Percentiles rank a stretch among this genome's conserved stretches.
phyloP scores from a whole-genome alignment of 805 yeast genomes.

The Candida montana region DNA sequence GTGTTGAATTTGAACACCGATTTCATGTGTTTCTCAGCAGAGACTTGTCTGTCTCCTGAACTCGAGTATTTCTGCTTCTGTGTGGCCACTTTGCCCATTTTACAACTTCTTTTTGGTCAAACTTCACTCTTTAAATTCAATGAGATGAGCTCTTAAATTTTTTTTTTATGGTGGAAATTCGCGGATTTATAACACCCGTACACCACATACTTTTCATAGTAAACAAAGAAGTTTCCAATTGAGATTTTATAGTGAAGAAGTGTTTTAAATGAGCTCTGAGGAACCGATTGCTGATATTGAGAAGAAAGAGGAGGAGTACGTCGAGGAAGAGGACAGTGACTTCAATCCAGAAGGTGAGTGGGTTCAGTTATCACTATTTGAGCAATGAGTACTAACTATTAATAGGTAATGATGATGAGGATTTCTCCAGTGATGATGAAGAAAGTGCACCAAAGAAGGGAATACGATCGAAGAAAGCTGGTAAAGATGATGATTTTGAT shows the following conservation, averaged over 20 bases:
- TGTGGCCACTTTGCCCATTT: slow-evolving; percentile 36
- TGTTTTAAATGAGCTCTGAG: slow-evolving; percentile 1
- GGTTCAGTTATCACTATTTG: neutral
- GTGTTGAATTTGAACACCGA: slow-evolving; percentile 96
- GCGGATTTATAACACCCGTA: neutral
- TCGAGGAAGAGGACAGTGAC: slow-evolving; percentile 56
- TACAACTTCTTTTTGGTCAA: neutral
- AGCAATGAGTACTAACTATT: slow-evolving; percentile 2
- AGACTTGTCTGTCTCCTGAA: slow-evolving; percentile 51
- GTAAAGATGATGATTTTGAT: slow-evolving; percentile 28
- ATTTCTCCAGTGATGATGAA: slow-evolving; percentile 20
- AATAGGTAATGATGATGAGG: slow-evolving; percentile 7
- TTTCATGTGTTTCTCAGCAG: slow-evolving; percentile 65
- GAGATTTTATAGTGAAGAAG: too few relatives aligned
- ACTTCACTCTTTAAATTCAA: neutral
- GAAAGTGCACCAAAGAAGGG: slow-evolving; percentile 8
- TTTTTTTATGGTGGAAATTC: neutral
- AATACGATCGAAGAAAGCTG: slow-evolving; percentile 9
- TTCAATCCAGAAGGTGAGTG: slow-evolving; percentile 39
- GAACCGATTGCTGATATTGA: slow-evolving; percentile 28
- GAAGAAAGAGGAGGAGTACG: slow-evolving; percentile 33
- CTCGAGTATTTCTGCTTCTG: slow-evolving; percentile 54
- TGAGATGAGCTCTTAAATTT: slow-evolving; percentile 10
- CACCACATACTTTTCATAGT: neutral
- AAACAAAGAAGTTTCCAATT: too few relatives aligned